Evolutionary conservation across 495 filamentous ascomycete species (phyloP), one percentile per base, ranked within the genome.

Genomic region (Penicillium flavigenum): DNA sequence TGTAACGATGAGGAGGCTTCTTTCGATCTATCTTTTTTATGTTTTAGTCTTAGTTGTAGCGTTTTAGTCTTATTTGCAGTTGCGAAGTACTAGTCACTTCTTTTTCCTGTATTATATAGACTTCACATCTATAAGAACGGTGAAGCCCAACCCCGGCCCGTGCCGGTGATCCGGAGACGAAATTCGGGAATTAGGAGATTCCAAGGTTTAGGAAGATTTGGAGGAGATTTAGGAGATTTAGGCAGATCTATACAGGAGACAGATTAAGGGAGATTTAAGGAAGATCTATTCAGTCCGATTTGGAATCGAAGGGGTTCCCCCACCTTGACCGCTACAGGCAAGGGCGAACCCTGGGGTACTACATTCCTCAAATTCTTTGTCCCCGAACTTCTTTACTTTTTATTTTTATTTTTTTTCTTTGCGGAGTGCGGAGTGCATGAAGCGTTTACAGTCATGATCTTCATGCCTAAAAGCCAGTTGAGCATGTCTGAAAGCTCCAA

Each of bases 91-190:
- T 31, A 31, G 9, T 10, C 29, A 0, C 29, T 11, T 31, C 9
- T 31, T 31, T 31, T 31, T 14, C 14, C 16, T 47, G 1, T 29
- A 10, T 12, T 0, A 16, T n/a, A 32, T 44, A n/a, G 27, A 31
- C 6, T 31, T 27, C 5, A 29, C 26, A 7, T 29, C 19, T 42
- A 19, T 22, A 43, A 7, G 11, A 22, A 46, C 39, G 24, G 44
- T 34, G 17, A 47, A 60, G 53, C 32, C 51, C 50, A 64, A 58
- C 56, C 41, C 58, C 55, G 62, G 58, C 53, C 58, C 62, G 55
- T 61, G 54, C 62, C 62, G 58, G 48, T 42, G 39, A 31, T 54
- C 52, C 49, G 50, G 50, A 29, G 45, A 62, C 46, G 47, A 54
- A 46, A 17, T 26, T 51, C 19, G 6, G 20, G 48, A 19, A 7